Conservation (phyloP, 495 filamentous ascomycete genomes). For the Evernia prunastri region DNA sequence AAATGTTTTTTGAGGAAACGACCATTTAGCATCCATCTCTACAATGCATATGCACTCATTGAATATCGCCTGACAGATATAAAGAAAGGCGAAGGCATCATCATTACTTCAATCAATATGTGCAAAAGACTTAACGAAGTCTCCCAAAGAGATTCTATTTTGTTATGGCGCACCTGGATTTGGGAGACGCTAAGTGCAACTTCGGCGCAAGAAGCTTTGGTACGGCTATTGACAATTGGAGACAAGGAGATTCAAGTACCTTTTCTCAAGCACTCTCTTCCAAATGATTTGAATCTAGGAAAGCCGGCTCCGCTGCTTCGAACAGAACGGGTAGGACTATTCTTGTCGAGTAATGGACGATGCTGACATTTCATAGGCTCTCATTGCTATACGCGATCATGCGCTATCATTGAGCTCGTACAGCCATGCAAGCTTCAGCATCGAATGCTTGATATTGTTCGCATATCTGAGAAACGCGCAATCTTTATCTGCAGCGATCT, state of each 20-base stretch:
- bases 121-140: conserved; percentile 36
- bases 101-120: conserved; percentile 58
- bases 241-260: conserved; percentile 30
- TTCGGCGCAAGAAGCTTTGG: conserved; percentile 41
- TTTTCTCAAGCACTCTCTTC: conserved; percentile 28
- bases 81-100: conserved; percentile 54
- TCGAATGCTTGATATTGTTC: conserved; percentile 56
- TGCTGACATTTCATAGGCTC: conserved; percentile 37
- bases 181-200: conserved; percentile 57
- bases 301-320: conserved; percentile 35
- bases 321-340: conserved; percentile 46
- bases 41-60: conserved; percentile 71
- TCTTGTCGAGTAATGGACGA: background rate
- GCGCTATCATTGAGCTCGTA: conserved; percentile 44
- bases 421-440: conserved; percentile 44
- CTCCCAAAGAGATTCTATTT: conserved; percentile 38
- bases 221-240: conserved; percentile 41
- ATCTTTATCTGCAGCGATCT: conserved; percentile 36
- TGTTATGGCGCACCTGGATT: conserved; percentile 65
- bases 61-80: conserved; percentile 54
- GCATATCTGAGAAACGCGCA: conserved; percentile 49
- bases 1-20: conserved; percentile 65
- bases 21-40: conserved; percentile 58
- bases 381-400: conserved; percentile 51
- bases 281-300: conserved; percentile 19